Base-by-base conservation (phyloP, 306 rosid species). In the Quercus mongolica region DNA sequence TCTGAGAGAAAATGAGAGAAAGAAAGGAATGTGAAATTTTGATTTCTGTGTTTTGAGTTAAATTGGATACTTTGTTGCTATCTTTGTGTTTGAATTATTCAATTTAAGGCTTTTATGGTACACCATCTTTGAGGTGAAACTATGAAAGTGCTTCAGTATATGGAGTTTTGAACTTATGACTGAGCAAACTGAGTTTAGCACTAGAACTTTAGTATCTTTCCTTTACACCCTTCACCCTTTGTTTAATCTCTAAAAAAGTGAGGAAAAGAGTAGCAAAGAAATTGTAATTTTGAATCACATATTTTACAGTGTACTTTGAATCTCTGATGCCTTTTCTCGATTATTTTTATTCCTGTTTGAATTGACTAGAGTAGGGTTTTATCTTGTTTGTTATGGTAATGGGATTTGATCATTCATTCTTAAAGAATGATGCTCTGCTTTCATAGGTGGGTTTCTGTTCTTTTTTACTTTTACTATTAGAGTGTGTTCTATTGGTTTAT, bases 1-100 rank as follows among this genome's bases (percentile, higher is more conserved):
- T 69, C 46, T n/a, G 59, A 70, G 68, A 74, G 76, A 83, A 76
- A 77, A 49, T 52, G 81, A 65, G 67, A 63, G 68, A 64, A 69
- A 35, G 33, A 20, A 74, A 76, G 73, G 65, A 2, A 56, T 61
- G 0, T 81, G 77, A 52, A 80, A 78, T 79, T 79, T 74, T 61
- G 72, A 55, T 46, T 69, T 17, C 25, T 63, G 5, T 25, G 51
- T 73, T 44, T 33, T 30, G 19, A 17, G n/a, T 79, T 14, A 19
- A 74, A 63, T 73, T 55, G 30, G 69, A 41, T 20, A n/a, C 54
- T 46, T 21, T 51, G 75, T 3, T 71, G 2, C 21, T 49, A 20
- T 51, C 58, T 28, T 79, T 21, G 0, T 52, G 78, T 73, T 64
- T 65, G 13, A 25, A 33, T 73, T 63, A 52, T 2, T 30, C 6